phyloP scores from a whole-genome alignment of 345 rosid species.

The Melaleuca alternifolia region DNA sequence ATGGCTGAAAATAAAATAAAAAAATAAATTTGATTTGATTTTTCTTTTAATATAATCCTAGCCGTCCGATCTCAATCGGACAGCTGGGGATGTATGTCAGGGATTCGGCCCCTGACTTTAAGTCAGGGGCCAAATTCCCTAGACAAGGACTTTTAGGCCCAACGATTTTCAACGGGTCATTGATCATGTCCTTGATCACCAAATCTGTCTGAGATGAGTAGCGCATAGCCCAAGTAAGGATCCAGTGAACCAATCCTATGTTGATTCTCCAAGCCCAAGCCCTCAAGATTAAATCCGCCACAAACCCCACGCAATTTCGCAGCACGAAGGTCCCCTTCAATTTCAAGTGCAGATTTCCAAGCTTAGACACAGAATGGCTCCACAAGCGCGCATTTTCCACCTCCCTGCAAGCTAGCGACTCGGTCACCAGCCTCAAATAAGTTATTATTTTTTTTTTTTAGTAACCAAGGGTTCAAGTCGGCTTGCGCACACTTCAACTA shows the following conservation, averaged over 20 bases:
- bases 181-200: background rate
- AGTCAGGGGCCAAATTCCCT: too few relatives aligned
- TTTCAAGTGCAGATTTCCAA: background rate
- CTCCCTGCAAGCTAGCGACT: background rate
- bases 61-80: too few relatives aligned
- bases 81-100: too few relatives aligned
- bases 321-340: background rate
- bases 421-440: slow-evolving; percentile 3
- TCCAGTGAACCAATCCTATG: background rate
- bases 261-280: background rate
- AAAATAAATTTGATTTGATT: too few relatives aligned
- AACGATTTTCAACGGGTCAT: background rate
- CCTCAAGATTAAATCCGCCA: background rate
- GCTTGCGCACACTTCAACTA: too few relatives aligned
- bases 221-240: background rate
- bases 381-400: slow-evolving; percentile 23
- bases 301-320: background rate
- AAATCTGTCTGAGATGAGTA: too few relatives aligned
- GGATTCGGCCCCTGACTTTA: too few relatives aligned
- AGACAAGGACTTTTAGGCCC: too few relatives aligned
- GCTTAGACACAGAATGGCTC: background rate
- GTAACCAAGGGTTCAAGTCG: too few relatives aligned
- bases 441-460: too few relatives aligned
- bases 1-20: too few relatives aligned
- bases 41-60: too few relatives aligned